A percentile compares a stretch with the other conserved stretches of the same genome.
phyloP scores from a whole-genome alignment of 768 basidiomycete species.

The Mycena crocata region DNA sequence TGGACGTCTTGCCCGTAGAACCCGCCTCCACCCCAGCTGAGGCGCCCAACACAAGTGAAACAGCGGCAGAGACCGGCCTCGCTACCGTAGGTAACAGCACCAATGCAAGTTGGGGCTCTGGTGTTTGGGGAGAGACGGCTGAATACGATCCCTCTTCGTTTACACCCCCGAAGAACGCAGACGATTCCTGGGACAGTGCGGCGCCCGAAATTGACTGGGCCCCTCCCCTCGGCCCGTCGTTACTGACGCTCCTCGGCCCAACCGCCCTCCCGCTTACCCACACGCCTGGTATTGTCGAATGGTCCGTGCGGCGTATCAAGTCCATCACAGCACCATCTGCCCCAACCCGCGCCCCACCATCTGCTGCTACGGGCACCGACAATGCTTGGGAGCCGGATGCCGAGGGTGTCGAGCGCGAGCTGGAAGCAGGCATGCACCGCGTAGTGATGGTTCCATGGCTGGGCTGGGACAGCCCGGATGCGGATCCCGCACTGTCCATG shows the following conservation, averaged over 20 bases:
- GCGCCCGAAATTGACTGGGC: conserved; percentile 4
- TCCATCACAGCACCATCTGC: conserved; percentile 53
- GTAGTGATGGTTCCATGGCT: conserved; percentile 52
- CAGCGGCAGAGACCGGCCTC: background rate
- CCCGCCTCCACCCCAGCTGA: background rate
- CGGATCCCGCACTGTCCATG: too few species aligned
- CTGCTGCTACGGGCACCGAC: too few species aligned
- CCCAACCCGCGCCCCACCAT: conserved; percentile 39
- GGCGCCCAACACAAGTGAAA: too few species aligned
- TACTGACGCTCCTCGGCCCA: conserved; percentile 57
- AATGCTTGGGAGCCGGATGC: too few species aligned
- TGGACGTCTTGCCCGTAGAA: background rate
- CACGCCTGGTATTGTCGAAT: conserved; percentile 72
- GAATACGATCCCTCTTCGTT: background rate
- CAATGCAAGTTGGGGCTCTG: background rate
- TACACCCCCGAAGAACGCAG: too few species aligned
- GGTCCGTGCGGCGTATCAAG: conserved; percentile 68
- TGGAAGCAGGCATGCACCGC: conserved; percentile 33
- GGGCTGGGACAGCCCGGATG: conserved; percentile 47
- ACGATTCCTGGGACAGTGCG: background rate
- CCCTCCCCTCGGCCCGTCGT: too few species aligned
- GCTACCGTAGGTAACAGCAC: background rate
- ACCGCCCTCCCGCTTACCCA: conserved; percentile 70
- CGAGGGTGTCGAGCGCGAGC: conserved; percentile 50
- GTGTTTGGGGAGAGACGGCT: background rate